Percentiles rank a stretch among this genome's conserved stretches.
Conservation (phyloP, 169 alveolate species). For the Eimeria necatrix region DNA sequence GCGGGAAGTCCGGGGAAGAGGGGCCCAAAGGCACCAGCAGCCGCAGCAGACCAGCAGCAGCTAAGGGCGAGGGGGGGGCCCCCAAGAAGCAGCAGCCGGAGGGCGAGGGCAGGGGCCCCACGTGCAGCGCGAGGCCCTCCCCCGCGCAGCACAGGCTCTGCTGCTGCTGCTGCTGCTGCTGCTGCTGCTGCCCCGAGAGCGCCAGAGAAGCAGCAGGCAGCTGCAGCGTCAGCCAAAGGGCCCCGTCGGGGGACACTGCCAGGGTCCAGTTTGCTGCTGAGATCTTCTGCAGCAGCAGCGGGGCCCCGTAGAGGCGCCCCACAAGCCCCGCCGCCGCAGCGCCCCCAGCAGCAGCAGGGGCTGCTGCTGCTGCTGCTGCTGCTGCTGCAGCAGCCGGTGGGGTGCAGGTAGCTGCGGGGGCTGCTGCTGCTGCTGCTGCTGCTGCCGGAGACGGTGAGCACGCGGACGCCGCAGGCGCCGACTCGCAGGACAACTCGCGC, state of each 20-base stretch:
- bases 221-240: slow-evolving; percentile 44
- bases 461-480: neutral
- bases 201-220: neutral
- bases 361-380: slow-evolving; percentile 4
- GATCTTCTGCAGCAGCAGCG: slow-evolving; percentile 17
- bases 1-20: too few relatives aligned
- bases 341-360: slow-evolving; percentile 8
- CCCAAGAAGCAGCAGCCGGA: neutral
- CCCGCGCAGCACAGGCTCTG: neutral
- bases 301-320: neutral
- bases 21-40: too few relatives aligned
- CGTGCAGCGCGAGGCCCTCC: neutral
- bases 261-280: slow-evolving; percentile 21
- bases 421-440: neutral
- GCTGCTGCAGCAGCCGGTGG: slow-evolving; percentile 2
- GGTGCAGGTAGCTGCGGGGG: neutral
- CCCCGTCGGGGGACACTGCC: slow-evolving; percentile 47
- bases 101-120: neutral
- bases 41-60: too few relatives aligned
- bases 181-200: neutral
- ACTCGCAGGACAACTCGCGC: neutral
- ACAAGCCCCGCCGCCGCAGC: neutral
- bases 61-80: neutral
- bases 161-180: slow-evolving; percentile 31
- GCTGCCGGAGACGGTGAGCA: neutral